Base-by-base conservation (phyloP, 148 eudicot genomes). In the Silene latifolia region DNA sequence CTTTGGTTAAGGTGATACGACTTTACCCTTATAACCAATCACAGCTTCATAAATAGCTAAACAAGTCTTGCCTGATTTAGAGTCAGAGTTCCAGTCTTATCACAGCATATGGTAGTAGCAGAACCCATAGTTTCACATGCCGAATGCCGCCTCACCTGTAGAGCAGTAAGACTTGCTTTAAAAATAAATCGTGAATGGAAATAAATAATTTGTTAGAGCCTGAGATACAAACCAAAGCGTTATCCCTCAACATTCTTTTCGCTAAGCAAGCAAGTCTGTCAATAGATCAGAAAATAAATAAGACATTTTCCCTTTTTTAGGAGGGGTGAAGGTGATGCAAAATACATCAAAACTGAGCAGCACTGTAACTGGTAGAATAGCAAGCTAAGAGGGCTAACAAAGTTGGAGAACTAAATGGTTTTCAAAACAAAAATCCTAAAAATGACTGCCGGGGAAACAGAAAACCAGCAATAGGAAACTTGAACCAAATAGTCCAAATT, bases 91-190 rank as follows among this genome's bases (percentile, higher is more conserved):
- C 99, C 99, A 74, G 99, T 95, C 80, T 95, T 95, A 78, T 95
- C 99, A 77, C 99, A 90, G 87, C 99, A 95, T 77, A 95, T 92
- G 44, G 99, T 95, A 78, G 99, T 95, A n/a, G 99, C 99, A 69
- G 99, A 92, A n/a, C 99, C 99, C 99, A 95, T 95, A 11, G 99
- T 95, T 84, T 95, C 99, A 90, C 99, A 95, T 60, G 99, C 99
- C n/a, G 99, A 95, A 78, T 90, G 89, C 85, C 99, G 86, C 74
- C 99, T 82, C 53, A 95, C 99, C 99, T 95, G 86, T 71, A 81
- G 66, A 4, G 6, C 25, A 63, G 21, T 32, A 63, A 71, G n/a
- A 25, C 8, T 63, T 53, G 39, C 68, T 73, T 6, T 19, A 8
- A 74, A 27, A 23, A 71, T 21, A 25, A 58, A 23, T 17, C 39